A percentile compares a stretch with the other conserved stretches of the same genome.
phyloP scores from a whole-genome alignment of 2,329 filamentous ascomycete species.

The Mycocentrospora acerina region DNA sequence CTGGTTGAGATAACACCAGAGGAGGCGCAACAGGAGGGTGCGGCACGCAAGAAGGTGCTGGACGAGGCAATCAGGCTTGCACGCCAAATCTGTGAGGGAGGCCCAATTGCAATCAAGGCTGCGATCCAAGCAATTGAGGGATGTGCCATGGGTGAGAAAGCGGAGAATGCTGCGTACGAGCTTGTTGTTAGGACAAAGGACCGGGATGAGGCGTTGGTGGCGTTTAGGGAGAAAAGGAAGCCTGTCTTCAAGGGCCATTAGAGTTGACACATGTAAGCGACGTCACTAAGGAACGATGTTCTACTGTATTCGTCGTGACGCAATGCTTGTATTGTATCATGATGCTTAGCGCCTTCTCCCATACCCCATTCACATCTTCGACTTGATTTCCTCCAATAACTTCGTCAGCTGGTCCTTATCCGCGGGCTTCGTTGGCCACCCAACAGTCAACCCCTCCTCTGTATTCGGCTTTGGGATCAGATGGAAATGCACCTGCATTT shows the following conservation, averaged over 20 bases:
- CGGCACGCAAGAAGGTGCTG: conserved; percentile 68
- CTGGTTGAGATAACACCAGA: conserved; percentile 75
- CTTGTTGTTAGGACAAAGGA: conserved; percentile 82
- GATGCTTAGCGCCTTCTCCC: conserved; percentile 3
- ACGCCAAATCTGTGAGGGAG: conserved; percentile 83
- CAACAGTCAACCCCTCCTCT: conserved; percentile 73
- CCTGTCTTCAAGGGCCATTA: conserved; percentile 63
- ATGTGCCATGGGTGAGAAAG: conserved; percentile 65
- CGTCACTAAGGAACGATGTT: not conserved
- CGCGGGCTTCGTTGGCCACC: conserved; percentile 73
- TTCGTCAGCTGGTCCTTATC: conserved; percentile 84
- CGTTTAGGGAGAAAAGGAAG: conserved; percentile 77
- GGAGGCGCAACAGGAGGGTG: conserved; percentile 51
- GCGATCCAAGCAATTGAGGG: conserved; percentile 76
- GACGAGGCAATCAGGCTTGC: conserved; percentile 77
- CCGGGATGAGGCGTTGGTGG: conserved; percentile 80
- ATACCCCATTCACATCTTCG: conserved; percentile 68
- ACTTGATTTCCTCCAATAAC: conserved; percentile 79
- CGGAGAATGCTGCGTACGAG: conserved; percentile 87
- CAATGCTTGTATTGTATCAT: no score
- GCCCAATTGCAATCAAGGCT: conserved; percentile 77
- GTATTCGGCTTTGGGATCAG: conserved; percentile 95
- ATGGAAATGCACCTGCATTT: conserved; percentile 79
- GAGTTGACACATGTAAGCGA: not conserved
- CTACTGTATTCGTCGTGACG: no score